Conservation (phyloP, 139 green algal species). For the Raphidocelis subcapitata region DNA sequence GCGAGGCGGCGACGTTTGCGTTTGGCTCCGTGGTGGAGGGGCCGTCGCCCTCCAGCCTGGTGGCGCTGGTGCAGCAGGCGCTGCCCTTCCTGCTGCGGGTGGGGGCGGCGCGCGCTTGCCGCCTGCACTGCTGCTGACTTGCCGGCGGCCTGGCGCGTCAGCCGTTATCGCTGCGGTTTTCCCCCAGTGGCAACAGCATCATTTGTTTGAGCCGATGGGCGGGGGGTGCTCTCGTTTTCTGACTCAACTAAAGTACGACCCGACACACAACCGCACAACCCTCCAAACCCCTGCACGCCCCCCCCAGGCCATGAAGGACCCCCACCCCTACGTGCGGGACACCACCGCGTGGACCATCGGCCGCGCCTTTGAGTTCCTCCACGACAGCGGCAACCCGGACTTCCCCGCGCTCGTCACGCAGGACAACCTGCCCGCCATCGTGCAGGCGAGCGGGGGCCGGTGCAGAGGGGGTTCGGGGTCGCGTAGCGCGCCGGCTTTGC, state of each 20-base stretch:
- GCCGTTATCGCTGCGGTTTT: too few relatives aligned
- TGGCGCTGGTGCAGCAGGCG: constrained; percentile 65
- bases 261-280: too few relatives aligned
- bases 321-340: constrained; percentile 81
- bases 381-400: constrained; percentile 43
- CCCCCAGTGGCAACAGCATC: too few relatives aligned
- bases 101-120: too few relatives aligned
- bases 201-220: too few relatives aligned
- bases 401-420: constrained; percentile 61
- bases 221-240: too few relatives aligned
- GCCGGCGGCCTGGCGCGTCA: too few relatives aligned
- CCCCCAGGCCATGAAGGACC: constrained; percentile 64
- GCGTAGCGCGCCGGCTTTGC: too few relatives aligned
- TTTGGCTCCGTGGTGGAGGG: constrained; percentile 97
- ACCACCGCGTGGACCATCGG: constrained; percentile 96
- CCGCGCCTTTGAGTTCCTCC: constrained; percentile 94
- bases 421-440: constrained; percentile 57
- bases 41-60: constrained; percentile 61
- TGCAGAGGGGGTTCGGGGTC: too few relatives aligned
- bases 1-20: constrained; percentile 95
- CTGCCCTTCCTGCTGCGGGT: constrained; percentile 73
- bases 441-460: constrained; percentile 24
- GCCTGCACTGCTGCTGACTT: too few relatives aligned
- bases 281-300: not conserved
- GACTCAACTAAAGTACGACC: too few relatives aligned